Evolutionary conservation across 305 asterid species (phyloP), one percentile per base, ranked within the genome.

Genomic region (Fraxinus paxiana): DNA sequence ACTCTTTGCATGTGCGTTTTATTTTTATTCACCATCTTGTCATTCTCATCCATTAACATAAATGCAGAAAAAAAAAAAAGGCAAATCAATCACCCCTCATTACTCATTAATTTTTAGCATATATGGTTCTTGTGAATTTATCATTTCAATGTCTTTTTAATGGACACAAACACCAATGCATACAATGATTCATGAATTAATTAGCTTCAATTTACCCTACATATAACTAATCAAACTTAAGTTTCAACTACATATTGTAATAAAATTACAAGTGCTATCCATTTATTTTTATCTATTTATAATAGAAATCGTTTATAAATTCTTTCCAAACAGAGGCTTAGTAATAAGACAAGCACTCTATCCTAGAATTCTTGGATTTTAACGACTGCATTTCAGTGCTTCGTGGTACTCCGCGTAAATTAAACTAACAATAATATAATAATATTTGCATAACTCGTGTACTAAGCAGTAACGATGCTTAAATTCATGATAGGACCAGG

Each of bases 171-270:
- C 72, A 51, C 75, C 83, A 70, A 61, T 79, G 78, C 34, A 33
- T 20, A 17, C 81, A 46, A 85, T 75, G 79, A 81, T 82, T 79
- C 76, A 24, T 30, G 13, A 65, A 79, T 79, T 33, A 75, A 56
- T 7, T 3, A 63, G 67, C 59, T 72, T 43, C 51, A 37, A 7
- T 37, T 6, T 37, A 35, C 1, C 0, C 1, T 6, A 37, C 43
- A 0, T 34, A 34, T 6, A 34, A 34, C 1, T 34, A 6, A 2
- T 12, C n/a, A 12, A 43, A 43, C 5, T 43, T 43, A 1, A 43
- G 4, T 43, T 43, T 43, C n/a, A 43, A 46, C 7, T 5, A 46
- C 0, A 46, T 15, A 46, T 46, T 46, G 3, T 15, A 46, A 46
- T 46, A 3, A 2, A 13, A 0, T 0, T 2, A 46, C 17, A 12